Evolutionary conservation across 176 grass and related monocot genomes (phyloP).

Genomic region (Paspalum notatum): DNA sequence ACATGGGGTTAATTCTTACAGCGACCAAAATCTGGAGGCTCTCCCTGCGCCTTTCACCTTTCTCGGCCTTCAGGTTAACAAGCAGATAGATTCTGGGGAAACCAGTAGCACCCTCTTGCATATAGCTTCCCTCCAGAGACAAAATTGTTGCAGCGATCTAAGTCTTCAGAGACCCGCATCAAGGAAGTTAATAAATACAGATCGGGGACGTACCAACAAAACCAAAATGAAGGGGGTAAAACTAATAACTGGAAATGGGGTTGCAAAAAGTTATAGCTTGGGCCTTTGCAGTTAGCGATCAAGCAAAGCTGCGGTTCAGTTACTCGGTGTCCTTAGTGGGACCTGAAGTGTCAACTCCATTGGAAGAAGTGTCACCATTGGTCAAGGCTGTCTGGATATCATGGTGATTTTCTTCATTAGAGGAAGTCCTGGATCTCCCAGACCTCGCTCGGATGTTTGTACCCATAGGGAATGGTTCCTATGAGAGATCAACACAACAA

Average conservation of each 20-base stretch:
- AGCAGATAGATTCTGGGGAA: conserved; percentile 41
- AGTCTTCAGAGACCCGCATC: conserved; percentile 27
- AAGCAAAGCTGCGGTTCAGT: conserved; percentile 21
- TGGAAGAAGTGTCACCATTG: conserved; percentile 47
- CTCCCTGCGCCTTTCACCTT: conserved; percentile 64
- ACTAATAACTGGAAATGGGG: conserved; percentile 4
- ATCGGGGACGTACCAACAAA: conserved; percentile 25
- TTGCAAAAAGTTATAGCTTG: conserved; percentile 43
- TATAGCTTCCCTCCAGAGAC: conserved; percentile 45
- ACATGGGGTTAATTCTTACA: conserved; percentile 63
- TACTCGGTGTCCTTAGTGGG: conserved; percentile 65
- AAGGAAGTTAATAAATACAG: conserved; percentile 52
- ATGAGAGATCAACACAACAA: conserved; percentile 18
- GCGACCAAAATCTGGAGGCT: conserved; percentile 83
- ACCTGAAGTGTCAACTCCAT: conserved; percentile 49
- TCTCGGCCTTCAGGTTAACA: conserved; percentile 59
- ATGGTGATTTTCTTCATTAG: conserved; percentile 69
- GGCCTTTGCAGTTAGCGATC: conserved; percentile 52
- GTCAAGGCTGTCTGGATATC: conserved; percentile 47
- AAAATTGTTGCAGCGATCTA: conserved; percentile 40
- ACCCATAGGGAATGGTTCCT: conserved; percentile 97
- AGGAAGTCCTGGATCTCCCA: conserved; percentile 58
- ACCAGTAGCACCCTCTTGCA: conserved; percentile 41
- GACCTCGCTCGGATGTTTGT: conserved; percentile 78
- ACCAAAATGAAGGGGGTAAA: conserved; percentile 33